phyloP scores from a whole-genome alignment of 2,329 filamentous ascomycete species.

The Lachnellula hyalina region DNA sequence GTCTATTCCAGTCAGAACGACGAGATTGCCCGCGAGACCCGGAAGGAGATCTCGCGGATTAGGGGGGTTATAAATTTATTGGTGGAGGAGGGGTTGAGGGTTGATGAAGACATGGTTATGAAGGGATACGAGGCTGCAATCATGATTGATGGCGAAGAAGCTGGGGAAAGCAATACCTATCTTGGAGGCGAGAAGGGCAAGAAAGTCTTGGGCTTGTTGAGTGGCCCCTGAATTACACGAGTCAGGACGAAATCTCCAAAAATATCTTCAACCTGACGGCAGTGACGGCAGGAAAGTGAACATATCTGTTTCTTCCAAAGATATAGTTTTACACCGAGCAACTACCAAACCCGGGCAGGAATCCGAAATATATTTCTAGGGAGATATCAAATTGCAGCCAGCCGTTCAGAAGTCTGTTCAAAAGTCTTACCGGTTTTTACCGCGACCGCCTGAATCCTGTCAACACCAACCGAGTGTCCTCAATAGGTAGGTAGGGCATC shows the following conservation, averaged over 20 bases:
- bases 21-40: slow-evolving; percentile 66
- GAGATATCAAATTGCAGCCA: too few species aligned
- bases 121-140: slow-evolving; percentile 77
- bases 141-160: slow-evolving; percentile 59
- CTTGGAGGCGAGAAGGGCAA: slow-evolving; percentile 47
- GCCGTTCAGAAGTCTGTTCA: too few species aligned
- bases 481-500: too few species aligned
- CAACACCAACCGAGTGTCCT: too few species aligned
- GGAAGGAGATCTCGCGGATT: slow-evolving; percentile 83
- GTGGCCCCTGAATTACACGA: background rate
- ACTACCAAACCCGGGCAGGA: too few species aligned
- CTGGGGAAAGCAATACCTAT: slow-evolving; percentile 52
- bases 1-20: slow-evolving; percentile 98
- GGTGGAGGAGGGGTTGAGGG: slow-evolving; percentile 73
- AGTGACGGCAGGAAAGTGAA: too few species aligned
- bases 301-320: too few species aligned
- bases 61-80: slow-evolving; percentile 76
- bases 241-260: background rate
- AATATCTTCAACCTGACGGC: too few species aligned
- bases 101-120: slow-evolving; percentile 86
- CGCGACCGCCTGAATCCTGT: too few species aligned
- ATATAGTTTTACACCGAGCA: too few species aligned
- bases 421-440: too few species aligned
- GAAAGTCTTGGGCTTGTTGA: background rate
- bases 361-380: too few species aligned